These are phyloP conservation scores for Fistulina hepatica DNA, from an alignment of 1,284 basidiomycete species.

Conservation along the genomic window DNA sequence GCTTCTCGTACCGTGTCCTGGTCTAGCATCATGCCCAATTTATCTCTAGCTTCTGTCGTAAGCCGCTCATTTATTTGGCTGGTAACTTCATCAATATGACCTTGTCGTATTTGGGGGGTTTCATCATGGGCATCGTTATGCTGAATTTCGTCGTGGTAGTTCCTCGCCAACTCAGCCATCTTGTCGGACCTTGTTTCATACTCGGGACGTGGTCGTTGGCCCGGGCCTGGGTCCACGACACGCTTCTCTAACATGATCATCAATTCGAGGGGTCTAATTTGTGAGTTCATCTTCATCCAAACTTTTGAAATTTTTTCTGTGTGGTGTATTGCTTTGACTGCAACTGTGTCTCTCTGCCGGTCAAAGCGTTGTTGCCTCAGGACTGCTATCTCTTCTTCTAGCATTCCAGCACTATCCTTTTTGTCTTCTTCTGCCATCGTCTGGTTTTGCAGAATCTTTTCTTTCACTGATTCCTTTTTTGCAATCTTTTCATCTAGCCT, in stretches of 20 bases:
- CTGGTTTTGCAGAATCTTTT: too few species aligned
- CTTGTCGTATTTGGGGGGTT: not conserved
- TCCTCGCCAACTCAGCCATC: slow-evolving; percentile 14
- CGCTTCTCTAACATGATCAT: slow-evolving; percentile 4
- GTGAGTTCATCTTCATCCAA: slow-evolving; percentile 13
- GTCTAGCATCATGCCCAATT: not conserved
- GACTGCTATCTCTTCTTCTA: too few species aligned
- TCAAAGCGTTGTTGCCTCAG: too few species aligned
- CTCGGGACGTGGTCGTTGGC: not conserved
- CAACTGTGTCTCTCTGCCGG: too few species aligned
- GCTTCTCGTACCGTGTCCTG: not conserved
- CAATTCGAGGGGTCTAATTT: slow-evolving; percentile 6
- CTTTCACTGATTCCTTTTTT: too few species aligned
- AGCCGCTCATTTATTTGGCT: not conserved
- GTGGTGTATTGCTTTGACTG: slow-evolving; percentile 2
- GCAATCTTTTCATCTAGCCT: not conserved
- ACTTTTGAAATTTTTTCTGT: too few species aligned
- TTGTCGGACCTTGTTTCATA: slow-evolving; percentile 6
- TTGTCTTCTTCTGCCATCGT: too few species aligned
- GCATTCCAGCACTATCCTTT: too few species aligned
- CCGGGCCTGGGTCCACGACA: too few species aligned
- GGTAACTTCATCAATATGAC: not conserved
- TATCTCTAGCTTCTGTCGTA: not conserved
- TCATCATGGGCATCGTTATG: not conserved
- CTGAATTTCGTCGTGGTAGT: slow-evolving; percentile 10